A percentile compares a stretch with the other conserved stretches of the same genome.
Conservation (phyloP, 2,329 filamentous ascomycete species). For the Stachybotrys elegans region DNA sequence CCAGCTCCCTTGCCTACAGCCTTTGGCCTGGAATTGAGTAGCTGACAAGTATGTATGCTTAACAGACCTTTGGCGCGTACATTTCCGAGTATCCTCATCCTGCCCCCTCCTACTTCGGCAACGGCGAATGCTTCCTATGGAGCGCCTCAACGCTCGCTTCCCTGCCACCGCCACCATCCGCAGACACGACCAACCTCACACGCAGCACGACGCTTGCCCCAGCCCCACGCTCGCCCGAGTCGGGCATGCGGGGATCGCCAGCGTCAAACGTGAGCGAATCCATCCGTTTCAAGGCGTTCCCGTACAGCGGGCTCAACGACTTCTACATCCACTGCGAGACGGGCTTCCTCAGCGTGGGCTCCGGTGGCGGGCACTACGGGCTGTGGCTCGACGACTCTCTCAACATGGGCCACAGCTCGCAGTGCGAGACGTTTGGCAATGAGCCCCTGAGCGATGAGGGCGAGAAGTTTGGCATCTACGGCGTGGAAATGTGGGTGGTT, state of each 20-base stretch:
- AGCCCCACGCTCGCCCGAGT: conserved; percentile 19
- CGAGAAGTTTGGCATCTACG: conserved; percentile 83
- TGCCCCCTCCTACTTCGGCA: conserved; percentile 82
- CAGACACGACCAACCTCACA: conserved; percentile 42
- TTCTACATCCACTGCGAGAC: conserved; percentile 93
- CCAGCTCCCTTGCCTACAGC: not conserved
- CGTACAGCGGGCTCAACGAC: conserved; percentile 92
- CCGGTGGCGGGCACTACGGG: conserved; percentile 84
- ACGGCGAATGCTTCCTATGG: conserved; percentile 83
- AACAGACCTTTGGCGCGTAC: conserved; percentile 82
- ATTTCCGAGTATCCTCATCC: conserved; percentile 84
- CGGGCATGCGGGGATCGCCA: conserved; percentile 14
- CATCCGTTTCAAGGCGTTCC: conserved; percentile 95
- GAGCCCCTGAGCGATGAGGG: conserved; percentile 91
- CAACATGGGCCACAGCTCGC: conserved; percentile 75
- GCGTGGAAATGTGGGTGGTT: conserved; percentile 90
- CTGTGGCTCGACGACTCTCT: conserved; percentile 88
- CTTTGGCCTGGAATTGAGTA: not conserved
- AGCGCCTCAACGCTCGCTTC: conserved; percentile 54
- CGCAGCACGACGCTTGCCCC: conserved; percentile 34
- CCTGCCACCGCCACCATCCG: conserved; percentile 45
- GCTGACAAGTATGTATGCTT: not conserved
- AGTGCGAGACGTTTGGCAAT: conserved; percentile 90
- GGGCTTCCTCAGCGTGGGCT: conserved; percentile 79
- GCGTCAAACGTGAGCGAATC: conserved; percentile 57